Conservation (phyloP, 1,284 basidiomycete species). For the Cryptococcus depauperatus region DNA sequence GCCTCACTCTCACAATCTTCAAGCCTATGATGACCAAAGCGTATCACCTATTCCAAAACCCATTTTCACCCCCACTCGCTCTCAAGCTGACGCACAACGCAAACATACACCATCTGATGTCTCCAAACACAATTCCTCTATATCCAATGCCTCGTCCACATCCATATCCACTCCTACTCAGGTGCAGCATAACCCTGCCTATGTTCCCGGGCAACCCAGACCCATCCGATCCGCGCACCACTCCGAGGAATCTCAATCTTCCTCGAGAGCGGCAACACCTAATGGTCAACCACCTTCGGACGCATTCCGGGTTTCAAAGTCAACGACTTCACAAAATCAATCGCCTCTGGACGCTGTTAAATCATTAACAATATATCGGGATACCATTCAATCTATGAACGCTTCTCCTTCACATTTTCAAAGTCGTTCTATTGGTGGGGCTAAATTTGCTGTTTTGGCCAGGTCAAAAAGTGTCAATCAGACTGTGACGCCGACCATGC, state of each 20-base stretch:
- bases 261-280: slow-evolving; percentile 23
- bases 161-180: slow-evolving; percentile 11
- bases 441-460: slow-evolving; percentile 5
- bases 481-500: background rate
- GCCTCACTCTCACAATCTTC: slow-evolving; percentile 25
- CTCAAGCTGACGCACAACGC: slow-evolving; percentile 28
- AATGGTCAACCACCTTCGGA: slow-evolving; percentile 10
- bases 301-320: slow-evolving; percentile 11
- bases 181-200: slow-evolving; percentile 17
- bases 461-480: background rate
- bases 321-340: slow-evolving; percentile 17
- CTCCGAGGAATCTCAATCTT: slow-evolving; percentile 21
- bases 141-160: slow-evolving; percentile 15
- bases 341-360: slow-evolving; percentile 8
- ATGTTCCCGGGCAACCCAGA: slow-evolving; percentile 39
- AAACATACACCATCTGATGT: no score
- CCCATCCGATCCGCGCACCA: slow-evolving; percentile 29
- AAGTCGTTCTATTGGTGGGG: slow-evolving; percentile 3
- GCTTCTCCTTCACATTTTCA: slow-evolving; percentile 2
- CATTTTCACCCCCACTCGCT: slow-evolving; percentile 29
- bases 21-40: slow-evolving; percentile 16
- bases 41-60: slow-evolving; percentile 18
- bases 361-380: slow-evolving; percentile 5
- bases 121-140: slow-evolving; percentile 25
- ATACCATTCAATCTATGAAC: background rate